Base-by-base conservation (phyloP, 176 grass and related monocot genomes). In the Avena atlantica region DNA sequence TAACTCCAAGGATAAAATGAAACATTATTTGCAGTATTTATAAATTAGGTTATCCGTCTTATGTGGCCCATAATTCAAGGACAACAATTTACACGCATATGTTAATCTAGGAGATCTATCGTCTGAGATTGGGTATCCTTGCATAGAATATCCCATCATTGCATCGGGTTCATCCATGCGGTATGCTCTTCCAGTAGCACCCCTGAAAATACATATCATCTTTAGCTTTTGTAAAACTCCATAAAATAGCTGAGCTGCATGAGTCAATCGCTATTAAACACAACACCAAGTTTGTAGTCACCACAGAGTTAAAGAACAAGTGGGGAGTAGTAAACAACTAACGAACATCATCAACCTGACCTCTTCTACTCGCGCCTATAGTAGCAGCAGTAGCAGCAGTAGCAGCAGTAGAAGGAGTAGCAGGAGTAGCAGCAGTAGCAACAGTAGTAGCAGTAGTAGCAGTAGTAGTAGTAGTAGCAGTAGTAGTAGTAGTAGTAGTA, bases 61-160 rank as follows among this genome's bases (percentile, higher is more conserved):
- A 34, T 71, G 42, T 63, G 9, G 4, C 9, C 42, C 24, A 72
- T 12, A 48, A 71, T 45, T 15, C 36, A 31, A 74, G 4, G 66
- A 36, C 50, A 73, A 8, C 6, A 9, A 8, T 51, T 78, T 75
- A 66, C 27, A 37, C 8, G 15, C 58, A 65, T 19, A 79, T 45
- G 21, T 51, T 40, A 21, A 50, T 61, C 76, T 76, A 59, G 68
- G 51, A 68, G 1, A 76, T 89, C 19, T 76, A 53, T 53, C 73
- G 10, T 24, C 72, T 51, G 72, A 75, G 48, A 76, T 76, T 76
- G 48, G 0, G 50, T 76, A 55, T 76, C 4, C 13, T 76, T 76
- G 49, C 48, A 31, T 76, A 76, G 73, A 42, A 70, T 36, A 40
- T 70, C 9, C 66, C 48, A 31, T 27, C 48, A 53, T 24, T 53